Evolutionary conservation across 2,329 filamentous ascomycete genomes (phyloP).

Genomic region (Intubia oerlemansii): DNA sequence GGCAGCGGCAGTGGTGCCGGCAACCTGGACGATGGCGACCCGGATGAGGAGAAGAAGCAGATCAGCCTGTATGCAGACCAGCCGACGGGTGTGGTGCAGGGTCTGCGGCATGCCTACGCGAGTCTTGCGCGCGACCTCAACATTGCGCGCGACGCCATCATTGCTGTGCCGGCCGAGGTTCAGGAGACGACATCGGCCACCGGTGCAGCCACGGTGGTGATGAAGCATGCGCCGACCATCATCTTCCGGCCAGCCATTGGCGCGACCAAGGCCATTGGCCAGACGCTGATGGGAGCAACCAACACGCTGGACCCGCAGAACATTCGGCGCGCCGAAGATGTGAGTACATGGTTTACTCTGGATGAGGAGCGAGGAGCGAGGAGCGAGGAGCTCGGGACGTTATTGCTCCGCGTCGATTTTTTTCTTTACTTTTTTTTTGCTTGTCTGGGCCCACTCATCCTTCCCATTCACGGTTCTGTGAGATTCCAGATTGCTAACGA

Average conservation of each 20-base stretch:
- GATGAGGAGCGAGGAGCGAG: too few species aligned
- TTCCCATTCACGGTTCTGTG: too few species aligned
- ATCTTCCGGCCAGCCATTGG: slow-evolving; percentile 82
- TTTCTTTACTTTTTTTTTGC: slow-evolving; percentile 40
- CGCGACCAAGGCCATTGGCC: slow-evolving; percentile 68
- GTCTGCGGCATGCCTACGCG: slow-evolving; percentile 61
- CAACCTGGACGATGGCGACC: slow-evolving; percentile 24
- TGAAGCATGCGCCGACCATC: slow-evolving; percentile 73
- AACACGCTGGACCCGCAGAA: slow-evolving; percentile 79
- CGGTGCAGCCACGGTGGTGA: slow-evolving; percentile 59
- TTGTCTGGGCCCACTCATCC: too few species aligned
- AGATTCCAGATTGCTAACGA: too few species aligned
- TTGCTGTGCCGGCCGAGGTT: slow-evolving; percentile 80
- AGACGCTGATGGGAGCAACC: slow-evolving; percentile 77
- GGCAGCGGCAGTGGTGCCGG: too few species aligned
- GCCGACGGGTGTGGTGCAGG: slow-evolving; percentile 71
- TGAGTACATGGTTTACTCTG: too few species aligned
- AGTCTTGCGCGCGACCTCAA: slow-evolving; percentile 76
- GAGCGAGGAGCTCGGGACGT: too few species aligned
- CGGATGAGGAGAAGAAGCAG: slow-evolving; percentile 47
- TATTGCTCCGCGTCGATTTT: too few species aligned
- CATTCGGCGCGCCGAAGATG: slow-evolving; percentile 65
- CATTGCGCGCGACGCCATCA: slow-evolving; percentile 71
- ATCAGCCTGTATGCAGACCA: slow-evolving; percentile 90
- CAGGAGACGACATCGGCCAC: slow-evolving; percentile 69